phyloP scores from a whole-genome alignment of 345 rosid species.

The Aquilaria sinensis region DNA sequence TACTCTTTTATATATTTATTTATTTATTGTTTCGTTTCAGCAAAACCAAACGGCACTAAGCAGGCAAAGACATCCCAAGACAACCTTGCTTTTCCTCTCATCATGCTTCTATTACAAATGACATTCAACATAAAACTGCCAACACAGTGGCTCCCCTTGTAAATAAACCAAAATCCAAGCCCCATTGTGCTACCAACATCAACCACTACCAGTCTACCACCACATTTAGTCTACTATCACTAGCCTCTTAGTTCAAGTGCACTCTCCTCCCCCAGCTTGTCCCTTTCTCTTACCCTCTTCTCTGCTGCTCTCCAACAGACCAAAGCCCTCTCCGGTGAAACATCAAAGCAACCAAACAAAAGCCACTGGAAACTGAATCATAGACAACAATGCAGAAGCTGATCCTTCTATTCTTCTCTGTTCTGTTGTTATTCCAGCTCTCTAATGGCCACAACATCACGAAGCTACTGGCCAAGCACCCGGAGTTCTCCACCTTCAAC shows the following conservation, averaged over 20 bases:
- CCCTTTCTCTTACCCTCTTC: too few species aligned
- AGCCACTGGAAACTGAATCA: not conserved
- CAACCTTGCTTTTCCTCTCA: not conserved
- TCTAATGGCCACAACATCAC: slow-evolving; percentile 75
- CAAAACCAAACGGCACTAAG: not conserved
- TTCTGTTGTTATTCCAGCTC: slow-evolving; percentile 5
- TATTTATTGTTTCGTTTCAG: not conserved
- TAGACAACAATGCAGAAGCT: slow-evolving; percentile 24
- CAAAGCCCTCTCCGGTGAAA: too few species aligned
- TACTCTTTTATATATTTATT: too few species aligned
- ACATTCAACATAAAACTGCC: not conserved
- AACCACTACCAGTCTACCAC: too few species aligned
- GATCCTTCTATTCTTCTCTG: slow-evolving; percentile 24
- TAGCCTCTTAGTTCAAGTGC: too few species aligned
- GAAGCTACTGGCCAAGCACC: slow-evolving; percentile 57
- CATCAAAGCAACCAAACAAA: not conserved
- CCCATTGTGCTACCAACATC: not conserved
- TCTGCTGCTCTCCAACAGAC: too few species aligned
- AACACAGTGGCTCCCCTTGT: slow-evolving; percentile 1
- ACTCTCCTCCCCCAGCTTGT: too few species aligned
- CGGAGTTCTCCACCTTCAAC: slow-evolving; percentile 77
- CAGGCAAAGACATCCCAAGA: too few species aligned
- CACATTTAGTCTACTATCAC: too few species aligned
- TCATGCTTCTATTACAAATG: not conserved
- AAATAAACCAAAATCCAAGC: slow-evolving; percentile 2